These are phyloP conservation scores for Plasmodium malariae DNA, from an alignment of 169 alveolate species.

Conservation along the genomic window DNA sequence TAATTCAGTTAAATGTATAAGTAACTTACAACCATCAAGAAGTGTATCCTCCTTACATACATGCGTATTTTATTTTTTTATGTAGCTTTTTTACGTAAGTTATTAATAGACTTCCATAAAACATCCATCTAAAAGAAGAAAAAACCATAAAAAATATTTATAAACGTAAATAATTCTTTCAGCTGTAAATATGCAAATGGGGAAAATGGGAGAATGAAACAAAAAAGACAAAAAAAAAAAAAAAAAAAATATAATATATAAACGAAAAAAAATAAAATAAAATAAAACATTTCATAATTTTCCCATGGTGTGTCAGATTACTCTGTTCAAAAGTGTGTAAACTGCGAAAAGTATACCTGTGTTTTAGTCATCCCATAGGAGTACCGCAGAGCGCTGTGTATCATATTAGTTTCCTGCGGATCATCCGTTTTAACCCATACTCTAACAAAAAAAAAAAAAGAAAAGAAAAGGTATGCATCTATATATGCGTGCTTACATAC, in stretches of 20 bases:
- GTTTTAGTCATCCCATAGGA: conserved; percentile 66
- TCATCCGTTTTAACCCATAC: conserved; percentile 75
- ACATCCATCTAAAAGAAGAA: conserved; percentile 47
- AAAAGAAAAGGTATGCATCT: not conserved
- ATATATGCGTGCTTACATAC: conserved; percentile 34
- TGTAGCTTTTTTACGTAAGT: conserved; percentile 41
- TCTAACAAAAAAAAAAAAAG: conserved; percentile 21
- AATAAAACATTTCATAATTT: not conserved
- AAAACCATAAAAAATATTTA: conserved; percentile 24
- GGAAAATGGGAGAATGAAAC: not conserved
- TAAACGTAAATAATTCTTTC: not conserved
- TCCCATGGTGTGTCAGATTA: not conserved
- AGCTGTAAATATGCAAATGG: not conserved
- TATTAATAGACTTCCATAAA: conserved; percentile 75
- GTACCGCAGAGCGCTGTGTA: conserved; percentile 36
- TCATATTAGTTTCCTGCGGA: conserved; percentile 63
- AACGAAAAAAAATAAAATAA: not conserved
- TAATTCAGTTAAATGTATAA: not conserved
- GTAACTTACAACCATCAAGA: not conserved
- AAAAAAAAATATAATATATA: not conserved
- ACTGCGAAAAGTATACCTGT: conserved; percentile 15
- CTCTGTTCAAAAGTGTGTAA: not conserved
- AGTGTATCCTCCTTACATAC: not conserved
- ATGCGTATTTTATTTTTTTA: conserved; percentile 23
- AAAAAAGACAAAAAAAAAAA: not conserved